Percentiles rank a stretch among this genome's conserved stretches.
Evolutionary conservation across 805 yeast species (phyloP).

Genomic region (Wickerhamomyces ciferrii): DNA sequence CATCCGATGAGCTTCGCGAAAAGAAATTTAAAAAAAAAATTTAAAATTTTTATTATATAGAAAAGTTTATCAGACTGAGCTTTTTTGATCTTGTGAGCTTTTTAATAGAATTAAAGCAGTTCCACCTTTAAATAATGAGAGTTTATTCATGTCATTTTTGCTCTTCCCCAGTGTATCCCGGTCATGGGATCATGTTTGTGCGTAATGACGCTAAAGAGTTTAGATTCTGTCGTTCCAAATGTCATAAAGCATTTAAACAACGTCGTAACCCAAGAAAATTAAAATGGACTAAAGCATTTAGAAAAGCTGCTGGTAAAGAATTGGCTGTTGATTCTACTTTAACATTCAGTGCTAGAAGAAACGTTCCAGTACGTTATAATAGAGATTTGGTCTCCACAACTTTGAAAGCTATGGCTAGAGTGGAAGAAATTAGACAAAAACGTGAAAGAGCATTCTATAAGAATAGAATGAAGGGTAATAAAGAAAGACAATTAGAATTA

Average conservation of each 20-base stretch:
- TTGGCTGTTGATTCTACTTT: constrained; percentile 95
- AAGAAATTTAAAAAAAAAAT: neutral
- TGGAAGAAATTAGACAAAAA: constrained; percentile 92
- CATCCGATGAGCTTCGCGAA: neutral
- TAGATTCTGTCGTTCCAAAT: constrained; percentile 94
- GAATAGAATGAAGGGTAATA: constrained; percentile 98
- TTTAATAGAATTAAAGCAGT: too few species aligned
- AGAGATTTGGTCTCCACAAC: constrained; percentile 94
- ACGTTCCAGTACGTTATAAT: constrained; percentile 96
- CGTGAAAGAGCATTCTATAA: constrained; percentile 98
- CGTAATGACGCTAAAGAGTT: constrained; percentile 98
- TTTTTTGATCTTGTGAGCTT: neutral
- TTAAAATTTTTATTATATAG: neutral
- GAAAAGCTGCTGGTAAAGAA: constrained; percentile 99
- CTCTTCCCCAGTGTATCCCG: constrained; percentile 92
- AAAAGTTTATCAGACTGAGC: neutral
- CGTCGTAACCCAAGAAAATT: constrained; percentile 98
- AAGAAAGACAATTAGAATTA: constrained; percentile 74
- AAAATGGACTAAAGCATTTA: constrained; percentile 98
- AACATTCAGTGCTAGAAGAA: constrained; percentile 95
- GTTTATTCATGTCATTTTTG: constrained; percentile 92
- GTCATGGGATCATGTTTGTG: constrained; percentile 95
- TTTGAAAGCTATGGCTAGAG: constrained; percentile 89
- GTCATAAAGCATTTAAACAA: constrained; percentile 96
- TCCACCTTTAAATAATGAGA: constrained; percentile 48